Evolutionary conservation across 192 early-diverging fungal species (phyloP).

Genomic region (Pilaira anomala): DNA sequence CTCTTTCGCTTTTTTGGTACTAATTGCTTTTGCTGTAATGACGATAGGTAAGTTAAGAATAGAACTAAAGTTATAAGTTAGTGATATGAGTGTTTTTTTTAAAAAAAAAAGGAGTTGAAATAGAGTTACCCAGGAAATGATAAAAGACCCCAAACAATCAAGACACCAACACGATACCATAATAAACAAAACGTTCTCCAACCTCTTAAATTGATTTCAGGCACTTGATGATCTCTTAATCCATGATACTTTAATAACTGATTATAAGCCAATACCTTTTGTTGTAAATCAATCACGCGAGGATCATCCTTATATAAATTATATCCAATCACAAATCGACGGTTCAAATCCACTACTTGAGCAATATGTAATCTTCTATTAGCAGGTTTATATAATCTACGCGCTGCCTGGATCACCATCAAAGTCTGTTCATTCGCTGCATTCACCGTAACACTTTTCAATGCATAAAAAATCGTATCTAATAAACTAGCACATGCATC

Average conservation of each 20-base stretch:
- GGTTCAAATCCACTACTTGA: constrained; percentile 84
- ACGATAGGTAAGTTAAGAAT: constrained; percentile 57
- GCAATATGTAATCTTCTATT: constrained; percentile 83
- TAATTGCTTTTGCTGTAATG: constrained; percentile 51
- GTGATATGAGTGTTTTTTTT: not conserved
- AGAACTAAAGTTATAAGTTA: constrained; percentile 28
- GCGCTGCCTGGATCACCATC: constrained; percentile 92
- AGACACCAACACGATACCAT: constrained; percentile 62
- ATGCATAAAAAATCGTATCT: constrained; percentile 69
- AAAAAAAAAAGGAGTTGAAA: constrained; percentile 2
- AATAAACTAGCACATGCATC: constrained; percentile 78
- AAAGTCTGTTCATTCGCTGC: constrained; percentile 90
- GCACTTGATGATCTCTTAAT: constrained; percentile 95
- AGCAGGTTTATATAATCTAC: constrained; percentile 89
- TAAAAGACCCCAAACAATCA: constrained; percentile 72
- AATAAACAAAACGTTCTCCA: constrained; percentile 67
- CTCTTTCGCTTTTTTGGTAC: constrained; percentile 58
- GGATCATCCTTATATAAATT: constrained; percentile 77
- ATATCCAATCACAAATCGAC: constrained; percentile 86
- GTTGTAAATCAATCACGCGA: constrained; percentile 70
- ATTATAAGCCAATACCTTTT: constrained; percentile 83
- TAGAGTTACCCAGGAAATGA: constrained; percentile 77
- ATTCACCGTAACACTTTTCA: constrained; percentile 89
- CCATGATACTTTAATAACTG: constrained; percentile 88
- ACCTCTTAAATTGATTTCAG: constrained; percentile 70